phyloP scores from a whole-genome alignment of 352 stramenopile species.

The Phytophthora pinifolia region DNA sequence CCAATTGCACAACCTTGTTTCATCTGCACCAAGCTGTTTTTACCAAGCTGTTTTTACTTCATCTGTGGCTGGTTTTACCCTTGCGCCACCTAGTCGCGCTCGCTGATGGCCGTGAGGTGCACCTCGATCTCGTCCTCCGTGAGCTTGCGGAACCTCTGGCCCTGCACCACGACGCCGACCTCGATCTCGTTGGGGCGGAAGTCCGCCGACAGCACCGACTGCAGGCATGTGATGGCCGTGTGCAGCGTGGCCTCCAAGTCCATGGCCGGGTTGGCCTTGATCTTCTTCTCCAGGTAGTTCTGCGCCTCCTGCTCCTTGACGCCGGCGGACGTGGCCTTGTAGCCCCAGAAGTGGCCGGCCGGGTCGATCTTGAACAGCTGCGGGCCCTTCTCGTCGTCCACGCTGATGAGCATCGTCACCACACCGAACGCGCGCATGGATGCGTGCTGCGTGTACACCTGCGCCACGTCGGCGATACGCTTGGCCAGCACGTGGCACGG shows the following conservation, averaged over 20 bases:
- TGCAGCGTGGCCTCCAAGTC: conserved; percentile 93
- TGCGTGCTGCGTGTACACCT: conserved; percentile 95
- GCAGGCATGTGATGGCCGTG: conserved; percentile 97
- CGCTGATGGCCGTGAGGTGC: conserved; percentile 98
- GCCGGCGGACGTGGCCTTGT: conserved; percentile 92
- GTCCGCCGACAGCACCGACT: conserved; percentile 96
- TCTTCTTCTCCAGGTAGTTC: conserved; percentile 99
- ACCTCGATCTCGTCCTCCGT: conserved; percentile 97
- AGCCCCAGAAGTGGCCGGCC: conserved; percentile 97
- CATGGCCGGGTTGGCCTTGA: conserved; percentile 90
- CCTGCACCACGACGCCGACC: conserved; percentile 69
- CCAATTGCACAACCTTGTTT: conserved; percentile 13
- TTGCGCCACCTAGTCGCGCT: conserved; percentile 76
- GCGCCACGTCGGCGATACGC: conserved; percentile 96
- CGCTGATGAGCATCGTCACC: conserved; percentile 95
- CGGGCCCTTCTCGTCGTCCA: conserved; percentile 98
- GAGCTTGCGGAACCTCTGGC: conserved; percentile 90
- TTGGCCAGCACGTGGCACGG: conserved; percentile 95
- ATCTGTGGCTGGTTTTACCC: conserved; percentile 12
- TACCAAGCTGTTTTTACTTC: conserved; percentile 18
- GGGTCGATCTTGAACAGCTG: conserved; percentile 99
- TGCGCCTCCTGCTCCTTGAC: conserved; percentile 98
- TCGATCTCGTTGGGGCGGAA: conserved; percentile 98
- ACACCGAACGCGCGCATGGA: conserved; percentile 95
- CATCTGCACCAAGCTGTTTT: conserved; percentile 20